Base-by-base conservation (phyloP, 2,329 filamentous ascomycete genomes). In the Onygenales sp. region DNA sequence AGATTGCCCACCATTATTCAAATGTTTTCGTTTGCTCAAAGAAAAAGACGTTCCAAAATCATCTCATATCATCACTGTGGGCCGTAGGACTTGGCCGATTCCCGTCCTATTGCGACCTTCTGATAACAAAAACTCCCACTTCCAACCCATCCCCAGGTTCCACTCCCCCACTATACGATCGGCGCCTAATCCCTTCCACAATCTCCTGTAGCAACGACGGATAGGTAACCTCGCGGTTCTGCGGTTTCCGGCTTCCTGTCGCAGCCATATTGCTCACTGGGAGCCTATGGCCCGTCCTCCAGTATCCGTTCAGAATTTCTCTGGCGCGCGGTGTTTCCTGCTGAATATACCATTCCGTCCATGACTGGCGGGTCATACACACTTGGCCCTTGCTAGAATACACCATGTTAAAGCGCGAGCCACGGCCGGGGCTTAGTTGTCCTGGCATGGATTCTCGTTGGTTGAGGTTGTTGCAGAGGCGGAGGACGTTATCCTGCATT, bases 291-390 rank as follows among this genome's bases (percentile, higher is more conserved):
- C 67, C 64, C 27, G 69, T 72, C 51, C 69, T 65, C 66, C 69
- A 74, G 56, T 74, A 71, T 17, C 67, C 52, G 39, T 63, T 67
- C 49, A 76, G 63, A 4, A 77, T 69, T 33, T 78, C 76, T 55
- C 79, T 75, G 49, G 84, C 77, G 11, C 81, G 74, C 9, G 76
- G 71, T 59, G 81, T 81, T 62, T 85, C 82, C 61, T 85, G 82
- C 61, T 82, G 80, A 45, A 81, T 76, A 73, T 79, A 85, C 82
- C 81, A 84, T 53, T 83, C 77, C 34, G 76, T 74, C 82, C 82
- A 85, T 2, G 77, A 71, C 17, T 73, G 68, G 32, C 79, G 72
- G 50, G 77, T 74, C 2, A 84, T 67, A 1, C 68, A 59, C 13
- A 80, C 74, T 52, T 74, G 71, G 40, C 80, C 73, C 55, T 73